Percentiles rank a stretch among this genome's conserved stretches.
These are phyloP conservation scores for Capsicum chinense DNA, from an alignment of 257 asterid genomes.

Conservation along the genomic window DNA sequence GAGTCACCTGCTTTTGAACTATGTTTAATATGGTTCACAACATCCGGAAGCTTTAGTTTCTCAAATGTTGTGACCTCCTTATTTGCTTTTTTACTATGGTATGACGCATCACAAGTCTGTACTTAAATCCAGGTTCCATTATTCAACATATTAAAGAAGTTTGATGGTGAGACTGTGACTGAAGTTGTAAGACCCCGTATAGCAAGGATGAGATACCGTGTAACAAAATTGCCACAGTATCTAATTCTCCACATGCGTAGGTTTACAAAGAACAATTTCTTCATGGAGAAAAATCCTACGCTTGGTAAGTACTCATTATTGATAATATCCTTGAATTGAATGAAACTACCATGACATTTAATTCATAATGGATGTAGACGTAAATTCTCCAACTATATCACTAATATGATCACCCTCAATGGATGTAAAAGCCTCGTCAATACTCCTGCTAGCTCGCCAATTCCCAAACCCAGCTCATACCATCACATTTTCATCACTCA, in stretches of 20 bases:
- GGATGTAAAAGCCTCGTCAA: constrained; percentile 7
- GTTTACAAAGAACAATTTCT: constrained; percentile 91
- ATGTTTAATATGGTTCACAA: neutral
- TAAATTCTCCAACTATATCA: neutral
- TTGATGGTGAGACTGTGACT: constrained; percentile 88
- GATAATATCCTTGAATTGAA: constrained; percentile 12
- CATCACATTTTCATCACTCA: neutral
- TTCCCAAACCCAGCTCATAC: neutral
- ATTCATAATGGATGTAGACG: neutral
- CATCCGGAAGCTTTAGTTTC: neutral
- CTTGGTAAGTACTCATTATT: constrained; percentile 67
- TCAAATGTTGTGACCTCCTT: neutral
- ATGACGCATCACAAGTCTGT: neutral
- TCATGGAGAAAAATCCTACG: constrained; percentile 95
- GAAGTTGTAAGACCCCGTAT: constrained; percentile 90
- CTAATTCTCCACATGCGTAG: constrained; percentile 88
- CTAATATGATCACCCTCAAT: neutral
- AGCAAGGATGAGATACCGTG: constrained; percentile 96
- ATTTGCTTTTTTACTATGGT: neutral
- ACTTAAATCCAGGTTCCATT: constrained; percentile 74
- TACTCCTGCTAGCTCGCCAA: neutral
- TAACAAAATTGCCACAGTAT: constrained; percentile 78
- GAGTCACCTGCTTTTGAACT: constrained; percentile 14
- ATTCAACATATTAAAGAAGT: constrained; percentile 93
- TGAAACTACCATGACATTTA: neutral